Percentiles rank a stretch among this genome's conserved stretches.
Conservation (phyloP, 306 rosid species). For the Neltuma alba region DNA sequence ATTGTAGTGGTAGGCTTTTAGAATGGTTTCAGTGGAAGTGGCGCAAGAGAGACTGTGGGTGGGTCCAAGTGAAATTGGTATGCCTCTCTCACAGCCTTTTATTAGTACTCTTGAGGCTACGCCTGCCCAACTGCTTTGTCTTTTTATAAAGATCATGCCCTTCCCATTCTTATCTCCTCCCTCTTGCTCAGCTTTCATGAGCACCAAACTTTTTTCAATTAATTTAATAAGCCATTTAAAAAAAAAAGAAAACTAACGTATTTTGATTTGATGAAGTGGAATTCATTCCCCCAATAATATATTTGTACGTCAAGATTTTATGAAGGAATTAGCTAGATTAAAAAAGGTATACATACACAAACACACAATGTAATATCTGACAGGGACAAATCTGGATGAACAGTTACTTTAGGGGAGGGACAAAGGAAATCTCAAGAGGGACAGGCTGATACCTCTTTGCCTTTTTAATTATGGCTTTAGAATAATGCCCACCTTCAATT, state of each 20-base stretch:
- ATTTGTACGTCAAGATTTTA: background rate
- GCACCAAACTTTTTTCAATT: background rate
- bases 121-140: background rate
- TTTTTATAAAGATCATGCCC: background rate
- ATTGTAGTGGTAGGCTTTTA: background rate
- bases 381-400: constrained; percentile 23
- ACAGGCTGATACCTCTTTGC: background rate
- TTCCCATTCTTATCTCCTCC: background rate
- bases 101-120: background rate
- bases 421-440: background rate
- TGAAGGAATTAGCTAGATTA: background rate
- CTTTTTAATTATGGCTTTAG: constrained; percentile 7
- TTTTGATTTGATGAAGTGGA: background rate
- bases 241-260: background rate
- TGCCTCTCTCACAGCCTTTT: background rate
- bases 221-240: too few relatives aligned
- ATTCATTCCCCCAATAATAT: background rate
- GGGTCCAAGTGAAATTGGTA: background rate
- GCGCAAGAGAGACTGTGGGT: background rate
- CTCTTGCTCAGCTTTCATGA: background rate
- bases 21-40: background rate
- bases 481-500: background rate
- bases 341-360: too few relatives aligned
- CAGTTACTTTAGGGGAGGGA: background rate
- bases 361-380: background rate